Base-by-base conservation (phyloP, 805 yeast genomes). In the Schwanniomyces sp. region DNA sequence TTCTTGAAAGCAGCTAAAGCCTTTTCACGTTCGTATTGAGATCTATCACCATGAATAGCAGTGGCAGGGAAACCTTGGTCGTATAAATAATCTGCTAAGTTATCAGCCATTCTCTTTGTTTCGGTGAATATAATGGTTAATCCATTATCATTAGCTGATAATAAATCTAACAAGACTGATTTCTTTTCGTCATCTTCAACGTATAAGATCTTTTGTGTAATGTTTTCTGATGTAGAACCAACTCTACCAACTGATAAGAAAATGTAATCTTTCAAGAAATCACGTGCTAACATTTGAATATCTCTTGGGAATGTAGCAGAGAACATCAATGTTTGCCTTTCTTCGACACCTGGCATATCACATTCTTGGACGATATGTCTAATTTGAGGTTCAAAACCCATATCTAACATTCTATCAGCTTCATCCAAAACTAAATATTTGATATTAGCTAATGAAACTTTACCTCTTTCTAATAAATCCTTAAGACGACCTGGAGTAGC, bases 381-480 rank as follows among this genome's bases (percentile, higher is more conserved):
- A 68, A 94, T 94, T 81, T 94, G 99, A 56, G 97, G 97, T 79
- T 94, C 99, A 78, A 94, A 94, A 82, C 99, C 99, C 98, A 94
- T 94, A 84, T 94, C 99, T 76, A 94, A 85, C 99, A 94, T 94
- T 80, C 99, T 89, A 76, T 94, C 99, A 66, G 99, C 99, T 81
- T 92, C 99, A 75, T 92, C 99, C 58, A 94, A 81, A 45, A 94
- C 97, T 69, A 94, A 82, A 74, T 89, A 94, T 71, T 88, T 90
- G 74, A 92, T 90, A 74, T 88, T 90, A 56, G 82, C 79, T 65
- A 94, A 80, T 40, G 97, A 91, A 59, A 94, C 88, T 62, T 84
- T 79, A 64, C 97, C 97, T 78, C 97, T 88, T 76, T 91, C 97
- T 57, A 94, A 76, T 72, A 94, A 79, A 75, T 94, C 99, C 66